Conservation (phyloP, 1,284 basidiomycete species). For the Phlebopus sp. region DNA sequence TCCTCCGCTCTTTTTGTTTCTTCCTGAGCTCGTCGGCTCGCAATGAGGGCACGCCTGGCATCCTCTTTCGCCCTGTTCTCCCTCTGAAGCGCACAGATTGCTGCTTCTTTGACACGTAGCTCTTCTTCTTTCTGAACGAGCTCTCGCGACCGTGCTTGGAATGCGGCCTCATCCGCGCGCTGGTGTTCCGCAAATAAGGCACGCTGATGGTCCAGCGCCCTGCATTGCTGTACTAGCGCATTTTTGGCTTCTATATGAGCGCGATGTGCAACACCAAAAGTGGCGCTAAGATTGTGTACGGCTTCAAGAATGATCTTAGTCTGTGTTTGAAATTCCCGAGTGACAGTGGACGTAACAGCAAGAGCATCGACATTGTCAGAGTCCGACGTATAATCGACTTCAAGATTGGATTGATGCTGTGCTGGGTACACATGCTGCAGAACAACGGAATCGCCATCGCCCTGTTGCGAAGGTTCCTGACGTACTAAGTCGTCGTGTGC, state of each 20-base stretch:
- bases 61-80: constrained; percentile 28
- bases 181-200: constrained; percentile 20
- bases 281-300: constrained; percentile 10
- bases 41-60: constrained; percentile 14
- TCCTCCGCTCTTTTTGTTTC: constrained; percentile 21
- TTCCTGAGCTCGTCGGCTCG: constrained; percentile 25
- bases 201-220: constrained; percentile 17
- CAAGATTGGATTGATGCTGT: not conserved
- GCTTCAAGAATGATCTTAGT: constrained; percentile 11
- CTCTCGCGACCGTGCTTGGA: constrained; percentile 9
- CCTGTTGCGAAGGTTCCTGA: constrained; percentile 3
- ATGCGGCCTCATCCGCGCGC: constrained; percentile 5
- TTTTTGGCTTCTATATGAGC: constrained; percentile 19
- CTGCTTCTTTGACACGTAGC: constrained; percentile 18
- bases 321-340: constrained; percentile 16
- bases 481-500: not conserved
- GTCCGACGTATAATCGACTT: not conserved
- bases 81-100: constrained; percentile 20
- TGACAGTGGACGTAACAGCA: constrained; percentile 1
- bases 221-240: constrained; percentile 11
- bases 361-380: not conserved
- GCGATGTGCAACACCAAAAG: constrained; percentile 9
- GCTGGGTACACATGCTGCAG: constrained; percentile 9
- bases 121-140: constrained; percentile 20
- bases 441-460: not conserved